These are phyloP conservation scores for Plantago major DNA, from an alignment of 257 asterid species.

Conservation along the genomic window DNA sequence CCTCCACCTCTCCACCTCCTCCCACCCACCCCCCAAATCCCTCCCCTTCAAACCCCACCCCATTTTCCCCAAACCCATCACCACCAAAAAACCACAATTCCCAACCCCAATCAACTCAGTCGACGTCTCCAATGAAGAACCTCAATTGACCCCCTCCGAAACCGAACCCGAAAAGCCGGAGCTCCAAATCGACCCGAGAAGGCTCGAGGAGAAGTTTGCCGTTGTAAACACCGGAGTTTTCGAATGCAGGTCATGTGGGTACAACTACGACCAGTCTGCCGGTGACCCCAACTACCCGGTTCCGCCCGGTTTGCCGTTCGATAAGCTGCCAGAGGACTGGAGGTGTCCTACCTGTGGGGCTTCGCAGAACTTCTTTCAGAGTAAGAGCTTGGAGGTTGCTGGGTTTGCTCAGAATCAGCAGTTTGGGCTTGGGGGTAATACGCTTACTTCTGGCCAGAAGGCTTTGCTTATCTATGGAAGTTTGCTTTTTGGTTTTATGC, in stretches of 20 bases:
- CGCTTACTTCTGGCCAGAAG: conserved; percentile 91
- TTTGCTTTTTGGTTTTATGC: conserved; percentile 53
- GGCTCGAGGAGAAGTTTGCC: conserved; percentile 86
- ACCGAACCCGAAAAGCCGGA: conserved; percentile 21
- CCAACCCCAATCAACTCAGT: conserved; percentile 36
- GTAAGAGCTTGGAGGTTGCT: conserved; percentile 87
- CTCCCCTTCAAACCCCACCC: conserved; percentile 24
- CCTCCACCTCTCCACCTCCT: conserved; percentile 43
- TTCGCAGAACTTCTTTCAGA: conserved; percentile 76
- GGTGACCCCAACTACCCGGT: conserved; percentile 91
- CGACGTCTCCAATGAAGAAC: conserved; percentile 80
- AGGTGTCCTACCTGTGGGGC: conserved; percentile 95
- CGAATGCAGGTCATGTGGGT: conserved; percentile 92
- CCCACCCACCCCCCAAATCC: conserved; percentile 21
- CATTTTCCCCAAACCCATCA: conserved; percentile 27
- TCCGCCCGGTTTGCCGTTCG: conserved; percentile 87
- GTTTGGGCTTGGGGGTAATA: conserved; percentile 87
- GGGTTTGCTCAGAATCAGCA: conserved; percentile 96
- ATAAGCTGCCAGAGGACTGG: conserved; percentile 85
- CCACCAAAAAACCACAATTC: conserved; percentile 18
- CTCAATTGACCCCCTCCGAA: conserved; percentile 27
- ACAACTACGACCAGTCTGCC: conserved; percentile 41
- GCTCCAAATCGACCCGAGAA: conserved; percentile 30
- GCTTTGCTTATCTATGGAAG: conserved; percentile 83
- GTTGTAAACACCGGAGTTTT: conserved; percentile 80